phyloP scores from a whole-genome alignment of 2,329 filamentous ascomycete genomes.

The Colletotrichum euphorbiae region DNA sequence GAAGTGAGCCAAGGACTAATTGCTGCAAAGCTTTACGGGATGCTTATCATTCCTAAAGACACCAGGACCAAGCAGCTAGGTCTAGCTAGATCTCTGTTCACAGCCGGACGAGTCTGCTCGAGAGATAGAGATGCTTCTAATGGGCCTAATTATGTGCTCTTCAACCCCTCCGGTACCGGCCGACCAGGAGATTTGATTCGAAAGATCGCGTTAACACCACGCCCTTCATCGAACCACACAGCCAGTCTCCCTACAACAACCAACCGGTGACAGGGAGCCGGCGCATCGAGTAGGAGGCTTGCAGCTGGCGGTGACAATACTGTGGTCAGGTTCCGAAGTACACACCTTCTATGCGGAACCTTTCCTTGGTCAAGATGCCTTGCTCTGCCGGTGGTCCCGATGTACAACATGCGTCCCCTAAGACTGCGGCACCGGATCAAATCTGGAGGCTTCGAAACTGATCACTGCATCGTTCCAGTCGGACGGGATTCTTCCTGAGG shows the following conservation, averaged over 20 bases:
- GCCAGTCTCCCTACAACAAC: neutral
- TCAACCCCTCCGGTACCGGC: neutral
- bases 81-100: neutral
- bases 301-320: slow-evolving; percentile 3
- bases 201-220: neutral
- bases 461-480: slow-evolving; percentile 35
- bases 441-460: slow-evolving; percentile 18
- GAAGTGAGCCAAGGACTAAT: neutral
- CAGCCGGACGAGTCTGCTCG: too few relatives aligned
- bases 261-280: neutral
- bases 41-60: neutral
- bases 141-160: too few relatives aligned
- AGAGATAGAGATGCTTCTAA: too few relatives aligned
- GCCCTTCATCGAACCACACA: neutral
- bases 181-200: neutral
- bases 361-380: slow-evolving; percentile 13
- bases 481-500: slow-evolving; percentile 20
- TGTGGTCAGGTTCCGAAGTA: neutral
- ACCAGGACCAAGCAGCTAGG: neutral
- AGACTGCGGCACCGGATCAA: slow-evolving; percentile 9
- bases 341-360: neutral
- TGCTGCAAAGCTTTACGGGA: neutral
- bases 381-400: neutral
- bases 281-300: slow-evolving; percentile 8
- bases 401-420: slow-evolving; percentile 13